Evolutionary conservation across 805 yeast genomes (phyloP).

Genomic region (Candida sanyiensis): DNA sequence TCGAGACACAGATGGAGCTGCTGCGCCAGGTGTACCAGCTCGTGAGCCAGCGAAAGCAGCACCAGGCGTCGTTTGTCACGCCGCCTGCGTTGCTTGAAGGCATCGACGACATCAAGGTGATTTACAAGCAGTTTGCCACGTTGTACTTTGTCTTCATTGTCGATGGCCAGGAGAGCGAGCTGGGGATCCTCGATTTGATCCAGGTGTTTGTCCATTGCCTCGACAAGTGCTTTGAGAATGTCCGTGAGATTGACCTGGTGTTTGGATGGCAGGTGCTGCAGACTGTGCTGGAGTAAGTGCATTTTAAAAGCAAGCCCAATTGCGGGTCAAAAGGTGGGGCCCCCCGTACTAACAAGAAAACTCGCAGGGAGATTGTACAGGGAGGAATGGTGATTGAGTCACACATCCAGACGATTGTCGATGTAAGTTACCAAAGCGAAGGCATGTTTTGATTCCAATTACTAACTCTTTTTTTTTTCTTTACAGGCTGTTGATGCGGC

Average conservation of each 20-base stretch:
- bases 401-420: conserved; percentile 72
- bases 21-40: conserved; percentile 78
- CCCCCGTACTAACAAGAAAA: conserved; percentile 14
- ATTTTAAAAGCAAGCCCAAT: not conserved
- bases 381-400: conserved; percentile 99
- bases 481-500: conserved; percentile 64
- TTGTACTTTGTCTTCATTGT: conserved; percentile 93
- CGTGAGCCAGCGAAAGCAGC: conserved; percentile 61
- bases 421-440: conserved; percentile 25
- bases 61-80: conserved; percentile 83
- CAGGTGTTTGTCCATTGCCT: conserved; percentile 96
- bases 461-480: not conserved
- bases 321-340: too few species aligned
- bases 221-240: conserved; percentile 89
- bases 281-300: conserved; percentile 59
- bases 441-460: not conserved
- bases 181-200: conserved; percentile 88
- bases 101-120: conserved; percentile 74
- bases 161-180: conserved; percentile 91
- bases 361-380: conserved; percentile 67
- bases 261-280: conserved; percentile 97
- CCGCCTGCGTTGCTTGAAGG: conserved; percentile 73
- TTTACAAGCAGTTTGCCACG: conserved; percentile 92
- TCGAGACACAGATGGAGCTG: conserved; percentile 72
- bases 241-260: conserved; percentile 93